Evolutionary conservation across 192 early-diverging fungal genomes (phyloP).

Genomic region (Gonapodya sp.): DNA sequence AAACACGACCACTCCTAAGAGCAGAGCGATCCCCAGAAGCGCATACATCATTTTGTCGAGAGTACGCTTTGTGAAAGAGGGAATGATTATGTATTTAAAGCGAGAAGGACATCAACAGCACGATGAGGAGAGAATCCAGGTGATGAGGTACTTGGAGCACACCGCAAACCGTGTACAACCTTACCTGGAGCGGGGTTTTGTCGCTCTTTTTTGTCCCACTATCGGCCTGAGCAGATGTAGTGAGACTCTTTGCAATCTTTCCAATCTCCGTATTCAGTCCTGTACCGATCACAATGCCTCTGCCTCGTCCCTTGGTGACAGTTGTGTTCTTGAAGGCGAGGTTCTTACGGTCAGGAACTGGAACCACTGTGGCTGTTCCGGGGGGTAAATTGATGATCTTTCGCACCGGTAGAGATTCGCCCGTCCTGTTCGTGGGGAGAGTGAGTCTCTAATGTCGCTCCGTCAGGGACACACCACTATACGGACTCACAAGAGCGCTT

Average conservation of each 20-base stretch:
- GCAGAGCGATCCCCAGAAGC: constrained; percentile 11
- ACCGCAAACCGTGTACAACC: neutral
- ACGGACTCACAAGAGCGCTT: too few species aligned
- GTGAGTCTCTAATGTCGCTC: neutral
- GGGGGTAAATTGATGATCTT: neutral
- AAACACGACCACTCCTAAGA: constrained; percentile 13
- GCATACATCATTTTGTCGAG: constrained; percentile 14
- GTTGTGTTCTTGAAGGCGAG: constrained; percentile 67
- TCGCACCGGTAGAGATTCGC: constrained; percentile 6
- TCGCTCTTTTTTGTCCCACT: constrained; percentile 36
- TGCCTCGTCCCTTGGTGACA: constrained; percentile 60
- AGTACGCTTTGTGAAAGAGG: neutral
- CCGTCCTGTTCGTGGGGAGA: constrained; percentile 8
- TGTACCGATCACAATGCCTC: constrained; percentile 64
- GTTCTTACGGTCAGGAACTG: constrained; percentile 69
- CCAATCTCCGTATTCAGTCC: constrained; percentile 72
- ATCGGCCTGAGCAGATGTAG: constrained; percentile 18
- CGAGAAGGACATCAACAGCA: too few species aligned
- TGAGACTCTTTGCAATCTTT: constrained; percentile 50
- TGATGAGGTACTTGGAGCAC: constrained; percentile 29
- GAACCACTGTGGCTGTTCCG: constrained; percentile 44
- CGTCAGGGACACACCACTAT: neutral
- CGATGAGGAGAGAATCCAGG: constrained; percentile 35
- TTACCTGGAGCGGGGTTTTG: constrained; percentile 16
- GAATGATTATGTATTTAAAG: too few species aligned